phyloP scores from a whole-genome alignment of 305 asterid genomes.

The Fraxinus sp. region DNA sequence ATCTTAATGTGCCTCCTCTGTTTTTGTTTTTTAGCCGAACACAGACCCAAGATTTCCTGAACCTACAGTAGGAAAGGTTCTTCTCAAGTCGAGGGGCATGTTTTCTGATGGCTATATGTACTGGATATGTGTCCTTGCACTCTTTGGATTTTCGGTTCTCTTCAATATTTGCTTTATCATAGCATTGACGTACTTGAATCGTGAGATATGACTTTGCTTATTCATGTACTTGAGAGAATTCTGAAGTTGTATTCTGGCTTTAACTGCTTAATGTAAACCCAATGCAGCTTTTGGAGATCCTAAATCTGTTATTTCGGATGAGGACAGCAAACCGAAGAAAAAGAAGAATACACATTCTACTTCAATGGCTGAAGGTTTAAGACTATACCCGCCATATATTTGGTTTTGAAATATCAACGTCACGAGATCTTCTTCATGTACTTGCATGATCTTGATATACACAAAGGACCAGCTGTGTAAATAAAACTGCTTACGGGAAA shows the following conservation, averaged over 20 bases:
- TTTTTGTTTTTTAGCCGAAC: conserved; percentile 24
- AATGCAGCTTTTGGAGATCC: conserved; percentile 41
- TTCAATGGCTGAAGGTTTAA: conserved; percentile 18
- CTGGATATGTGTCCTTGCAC: conserved; percentile 48
- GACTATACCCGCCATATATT: neutral
- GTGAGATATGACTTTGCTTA: conserved; percentile 25
- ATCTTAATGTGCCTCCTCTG: neutral
- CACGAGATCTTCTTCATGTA: neutral
- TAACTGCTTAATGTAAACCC: neutral
- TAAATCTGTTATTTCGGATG: conserved; percentile 26
- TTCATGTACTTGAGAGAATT: neutral
- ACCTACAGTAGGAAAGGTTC: conserved; percentile 39
- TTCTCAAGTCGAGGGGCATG: conserved; percentile 43
- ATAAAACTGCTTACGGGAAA: neutral
- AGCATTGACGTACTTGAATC: conserved; percentile 40
- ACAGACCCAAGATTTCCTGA: conserved; percentile 34
- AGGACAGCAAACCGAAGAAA: conserved; percentile 15
- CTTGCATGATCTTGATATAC: neutral
- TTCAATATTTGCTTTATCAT: conserved; percentile 41
- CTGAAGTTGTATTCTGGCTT: neutral
- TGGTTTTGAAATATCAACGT: neutral
- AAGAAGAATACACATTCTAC: conserved; percentile 5
- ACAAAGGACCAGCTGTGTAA: neutral
- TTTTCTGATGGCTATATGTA: conserved; percentile 34
- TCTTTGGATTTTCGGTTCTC: conserved; percentile 40